phyloP scores from a whole-genome alignment of 805 yeast genomes.

The Debaryomyces castellii region DNA sequence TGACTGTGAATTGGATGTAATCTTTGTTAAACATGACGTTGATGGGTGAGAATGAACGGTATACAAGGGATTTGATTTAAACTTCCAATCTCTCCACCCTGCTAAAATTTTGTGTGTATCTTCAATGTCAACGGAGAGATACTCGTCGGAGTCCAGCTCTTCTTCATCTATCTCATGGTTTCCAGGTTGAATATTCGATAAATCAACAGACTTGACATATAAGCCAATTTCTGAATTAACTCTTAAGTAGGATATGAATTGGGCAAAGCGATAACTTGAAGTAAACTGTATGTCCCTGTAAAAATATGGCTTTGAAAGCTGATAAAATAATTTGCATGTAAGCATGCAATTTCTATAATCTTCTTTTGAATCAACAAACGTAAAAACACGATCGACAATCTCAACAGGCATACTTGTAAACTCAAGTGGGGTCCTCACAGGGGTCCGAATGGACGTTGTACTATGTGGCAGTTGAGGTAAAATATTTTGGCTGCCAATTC shows the following conservation, averaged over 20 bases:
- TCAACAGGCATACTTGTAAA: constrained; percentile 43
- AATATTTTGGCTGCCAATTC: constrained; percentile 21
- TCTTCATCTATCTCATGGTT: constrained; percentile 19
- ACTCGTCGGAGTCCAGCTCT: constrained; percentile 10
- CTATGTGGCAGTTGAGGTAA: constrained; percentile 6
- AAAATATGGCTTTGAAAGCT: constrained; percentile 51
- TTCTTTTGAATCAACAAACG: constrained; percentile 32
- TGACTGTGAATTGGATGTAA: constrained; percentile 16
- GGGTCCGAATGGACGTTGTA: constrained; percentile 1
- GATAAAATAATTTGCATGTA: constrained; percentile 51
- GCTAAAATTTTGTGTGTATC: constrained; percentile 47
- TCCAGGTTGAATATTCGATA: constrained; percentile 47
- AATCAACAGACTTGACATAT: constrained; percentile 56
- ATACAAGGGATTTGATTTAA: constrained; percentile 68
- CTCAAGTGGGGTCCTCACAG: constrained; percentile 8
- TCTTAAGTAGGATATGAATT: constrained; percentile 69
- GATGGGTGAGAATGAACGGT: constrained; percentile 24
- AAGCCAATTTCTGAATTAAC: constrained; percentile 54
- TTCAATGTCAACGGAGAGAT: constrained; percentile 5
- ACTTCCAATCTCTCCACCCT: constrained; percentile 93
- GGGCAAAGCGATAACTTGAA: constrained; percentile 78
- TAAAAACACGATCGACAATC: constrained; percentile 37
- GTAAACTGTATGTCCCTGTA: constrained; percentile 57
- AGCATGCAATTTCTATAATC: constrained; percentile 43
- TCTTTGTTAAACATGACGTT: constrained; percentile 13